These are phyloP conservation scores for Amphicarpaea edgeworthii DNA, from an alignment of 306 rosid species.

Conservation along the genomic window DNA sequence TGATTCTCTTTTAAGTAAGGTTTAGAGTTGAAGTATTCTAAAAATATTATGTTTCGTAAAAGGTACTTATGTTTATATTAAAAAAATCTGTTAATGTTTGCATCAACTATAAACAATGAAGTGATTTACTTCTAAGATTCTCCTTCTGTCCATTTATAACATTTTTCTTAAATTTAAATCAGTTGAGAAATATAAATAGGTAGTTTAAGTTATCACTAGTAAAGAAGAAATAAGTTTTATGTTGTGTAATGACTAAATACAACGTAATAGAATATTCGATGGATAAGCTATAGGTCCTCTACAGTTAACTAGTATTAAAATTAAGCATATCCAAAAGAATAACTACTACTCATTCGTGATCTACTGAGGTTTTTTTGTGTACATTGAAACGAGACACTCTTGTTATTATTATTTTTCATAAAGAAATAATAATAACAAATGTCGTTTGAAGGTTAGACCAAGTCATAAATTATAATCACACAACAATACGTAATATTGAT, in stretches of 20 bases:
- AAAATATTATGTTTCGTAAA: neutral
- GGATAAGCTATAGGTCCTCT: neutral
- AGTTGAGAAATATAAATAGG: neutral
- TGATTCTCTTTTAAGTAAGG: neutral
- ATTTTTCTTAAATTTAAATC: neutral
- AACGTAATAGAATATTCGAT: constrained; percentile 6
- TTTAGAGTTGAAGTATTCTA: neutral
- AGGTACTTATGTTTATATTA: neutral
- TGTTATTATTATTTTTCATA: neutral
- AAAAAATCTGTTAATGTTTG: neutral
- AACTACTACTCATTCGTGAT: neutral
- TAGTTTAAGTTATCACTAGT: neutral
- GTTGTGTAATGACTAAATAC: neutral
- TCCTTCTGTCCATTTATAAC: neutral
- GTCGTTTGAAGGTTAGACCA: neutral
- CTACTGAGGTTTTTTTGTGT: neutral
- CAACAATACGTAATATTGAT: too few species aligned
- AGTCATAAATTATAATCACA: too few species aligned
- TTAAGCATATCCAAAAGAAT: neutral
- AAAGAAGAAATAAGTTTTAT: neutral
- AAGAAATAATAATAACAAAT: neutral
- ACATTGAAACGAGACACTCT: neutral
- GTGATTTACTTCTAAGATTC: neutral
- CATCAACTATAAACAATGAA: neutral
- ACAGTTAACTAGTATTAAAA: constrained; percentile 21